These are phyloP conservation scores for Paragyromitra xinjiangensis DNA, from an alignment of 495 filamentous ascomycete species.

Conservation along the genomic window DNA sequence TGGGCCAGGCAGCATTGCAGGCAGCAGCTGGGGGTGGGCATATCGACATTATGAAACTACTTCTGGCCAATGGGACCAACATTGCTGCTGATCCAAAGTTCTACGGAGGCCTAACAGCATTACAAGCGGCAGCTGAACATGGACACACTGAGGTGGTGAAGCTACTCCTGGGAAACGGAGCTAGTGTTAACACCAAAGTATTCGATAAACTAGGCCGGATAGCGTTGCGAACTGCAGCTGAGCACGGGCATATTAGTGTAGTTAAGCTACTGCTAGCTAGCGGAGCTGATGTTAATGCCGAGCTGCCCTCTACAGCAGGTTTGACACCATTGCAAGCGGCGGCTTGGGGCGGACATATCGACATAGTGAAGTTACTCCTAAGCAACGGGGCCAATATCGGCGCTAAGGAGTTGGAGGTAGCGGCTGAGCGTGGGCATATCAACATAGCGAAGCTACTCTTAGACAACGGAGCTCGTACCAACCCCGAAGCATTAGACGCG, in stretches of 20 bases:
- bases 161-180: neutral
- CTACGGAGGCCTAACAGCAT: too few species aligned
- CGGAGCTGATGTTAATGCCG: neutral
- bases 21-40: neutral
- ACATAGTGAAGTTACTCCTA: too few species aligned
- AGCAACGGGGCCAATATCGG: too few species aligned
- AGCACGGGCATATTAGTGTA: neutral
- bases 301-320: neutral
- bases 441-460: neutral
- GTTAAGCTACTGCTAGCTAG: neutral
- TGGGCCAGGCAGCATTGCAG: neutral
- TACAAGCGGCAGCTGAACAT: too few species aligned
- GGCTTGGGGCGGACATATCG: too few species aligned
- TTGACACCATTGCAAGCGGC: neutral
- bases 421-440: too few species aligned
- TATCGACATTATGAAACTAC: neutral
- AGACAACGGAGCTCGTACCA: neutral
- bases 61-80: neutral
- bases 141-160: too few species aligned
- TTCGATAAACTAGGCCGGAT: neutral
- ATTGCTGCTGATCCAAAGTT: too few species aligned
- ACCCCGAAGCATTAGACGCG: neutral
- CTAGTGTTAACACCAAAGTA: neutral
- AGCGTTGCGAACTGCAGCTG: neutral
- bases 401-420: too few species aligned